phyloP scores from a whole-genome alignment of 306 rosid genomes.

The Rosa lucieae region DNA sequence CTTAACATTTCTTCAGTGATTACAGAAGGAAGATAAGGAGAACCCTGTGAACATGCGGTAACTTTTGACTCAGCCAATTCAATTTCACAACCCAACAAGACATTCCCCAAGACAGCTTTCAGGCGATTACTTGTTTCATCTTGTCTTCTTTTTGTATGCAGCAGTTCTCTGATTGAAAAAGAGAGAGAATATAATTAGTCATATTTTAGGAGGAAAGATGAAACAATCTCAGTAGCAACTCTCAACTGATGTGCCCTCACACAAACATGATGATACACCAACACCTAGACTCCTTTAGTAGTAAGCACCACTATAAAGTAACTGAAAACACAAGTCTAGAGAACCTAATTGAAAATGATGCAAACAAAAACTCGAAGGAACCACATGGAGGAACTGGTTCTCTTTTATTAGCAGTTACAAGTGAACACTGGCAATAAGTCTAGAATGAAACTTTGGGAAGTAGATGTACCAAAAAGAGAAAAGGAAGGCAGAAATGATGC shows the following conservation, averaged over 20 bases:
- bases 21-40: conserved; percentile 46
- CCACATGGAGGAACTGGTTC: neutral
- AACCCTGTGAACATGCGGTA: conserved; percentile 41
- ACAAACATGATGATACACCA: neutral
- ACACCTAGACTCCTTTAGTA: neutral
- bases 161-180: conserved; percentile 41
- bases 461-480: neutral
- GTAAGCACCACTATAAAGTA: neutral
- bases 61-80: conserved; percentile 47
- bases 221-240: neutral
- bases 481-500: neutral
- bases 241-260: neutral
- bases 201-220: neutral
- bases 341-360: neutral
- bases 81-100: conserved; percentile 47
- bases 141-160: conserved; percentile 45
- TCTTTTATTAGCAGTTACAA: neutral
- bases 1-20: conserved; percentile 48
- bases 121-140: conserved; percentile 41
- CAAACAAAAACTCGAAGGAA: neutral
- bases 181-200: neutral
- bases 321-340: neutral
- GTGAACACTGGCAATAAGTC: neutral
- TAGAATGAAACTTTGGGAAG: neutral
- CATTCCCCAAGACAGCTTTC: conserved; percentile 34